phyloP scores from a whole-genome alignment of 345 rosid species.

The Pseudoturritis turrita region DNA sequence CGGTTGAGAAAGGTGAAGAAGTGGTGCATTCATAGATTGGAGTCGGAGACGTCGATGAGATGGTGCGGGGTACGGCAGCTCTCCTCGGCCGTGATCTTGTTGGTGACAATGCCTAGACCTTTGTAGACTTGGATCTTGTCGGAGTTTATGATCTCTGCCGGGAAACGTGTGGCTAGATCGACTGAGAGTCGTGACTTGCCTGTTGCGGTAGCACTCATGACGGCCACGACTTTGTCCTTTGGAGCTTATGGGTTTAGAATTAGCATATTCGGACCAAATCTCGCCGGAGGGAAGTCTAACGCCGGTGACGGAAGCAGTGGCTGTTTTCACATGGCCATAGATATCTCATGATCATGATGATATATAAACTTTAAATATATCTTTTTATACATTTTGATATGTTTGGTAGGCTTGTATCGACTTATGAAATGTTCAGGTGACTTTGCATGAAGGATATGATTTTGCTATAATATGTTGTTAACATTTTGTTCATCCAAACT shows the following conservation, averaged over 20 bases:
- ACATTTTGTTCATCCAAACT: no score
- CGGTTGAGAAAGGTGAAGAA: conserved; percentile 44
- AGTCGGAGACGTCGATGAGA: conserved; percentile 51
- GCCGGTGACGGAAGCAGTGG: conserved; percentile 27
- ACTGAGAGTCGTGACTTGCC: conserved; percentile 75
- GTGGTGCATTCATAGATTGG: conserved; percentile 59
- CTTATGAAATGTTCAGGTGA: conserved; percentile 26
- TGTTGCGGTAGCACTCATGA: conserved; percentile 70
- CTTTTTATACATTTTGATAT: neutral
- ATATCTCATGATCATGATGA: conserved; percentile 30
- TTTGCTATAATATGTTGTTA: neutral
- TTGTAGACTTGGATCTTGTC: conserved; percentile 69
- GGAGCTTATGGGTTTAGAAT: conserved; percentile 32
- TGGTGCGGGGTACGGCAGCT: conserved; percentile 56
- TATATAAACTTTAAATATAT: neutral
- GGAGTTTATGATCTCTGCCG: conserved; percentile 65
- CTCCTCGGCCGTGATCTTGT: conserved; percentile 61
- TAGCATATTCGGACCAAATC: conserved; percentile 28
- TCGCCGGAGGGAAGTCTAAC: conserved; percentile 24
- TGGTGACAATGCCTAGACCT: conserved; percentile 63
- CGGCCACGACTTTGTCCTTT: conserved; percentile 53
- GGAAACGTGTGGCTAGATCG: conserved; percentile 61
- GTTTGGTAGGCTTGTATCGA: conserved; percentile 7
- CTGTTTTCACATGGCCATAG: conserved; percentile 36
- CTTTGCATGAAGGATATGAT: conserved; percentile 14